Evolutionary conservation across 2,329 filamentous ascomycete genomes (phyloP).

Genomic region (Phaeoacremonium minimum): DNA sequence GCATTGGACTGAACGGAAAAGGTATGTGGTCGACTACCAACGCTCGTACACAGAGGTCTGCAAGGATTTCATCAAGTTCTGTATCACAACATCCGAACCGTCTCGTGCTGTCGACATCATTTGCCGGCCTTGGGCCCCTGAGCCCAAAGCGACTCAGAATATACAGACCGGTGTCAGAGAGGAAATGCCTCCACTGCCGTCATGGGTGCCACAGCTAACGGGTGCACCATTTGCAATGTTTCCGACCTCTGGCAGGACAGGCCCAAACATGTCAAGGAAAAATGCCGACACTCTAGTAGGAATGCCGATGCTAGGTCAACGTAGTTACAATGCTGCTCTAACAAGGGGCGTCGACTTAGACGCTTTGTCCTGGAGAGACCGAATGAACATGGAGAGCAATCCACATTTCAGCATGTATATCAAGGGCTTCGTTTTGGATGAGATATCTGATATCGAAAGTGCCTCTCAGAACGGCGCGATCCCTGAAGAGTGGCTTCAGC

Average conservation of each 20-base stretch:
- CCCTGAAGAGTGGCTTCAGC: constrained; percentile 14
- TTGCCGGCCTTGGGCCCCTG: constrained; percentile 30
- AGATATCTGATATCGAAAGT: constrained; percentile 9
- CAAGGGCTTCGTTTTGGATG: constrained; percentile 22
- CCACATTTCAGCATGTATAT: constrained; percentile 24
- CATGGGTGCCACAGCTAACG: constrained; percentile 20
- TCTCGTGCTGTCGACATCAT: constrained; percentile 27
- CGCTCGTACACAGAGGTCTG: constrained; percentile 22
- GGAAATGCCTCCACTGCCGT: constrained; percentile 14
- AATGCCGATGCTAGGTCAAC: constrained; percentile 12
- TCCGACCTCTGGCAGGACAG: constrained; percentile 13
- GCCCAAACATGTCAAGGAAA: constrained; percentile 19
- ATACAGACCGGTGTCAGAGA: neutral
- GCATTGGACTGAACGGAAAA: constrained; percentile 15
- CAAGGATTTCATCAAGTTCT: constrained; percentile 26
- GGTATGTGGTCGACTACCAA: constrained; percentile 26
- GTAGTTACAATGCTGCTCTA: constrained; percentile 24
- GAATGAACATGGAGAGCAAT: constrained; percentile 11
- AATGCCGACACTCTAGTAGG: constrained; percentile 31
- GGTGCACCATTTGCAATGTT: constrained; percentile 18
- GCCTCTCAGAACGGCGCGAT: constrained; percentile 15
- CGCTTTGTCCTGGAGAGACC: constrained; percentile 15
- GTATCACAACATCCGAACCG: constrained; percentile 15
- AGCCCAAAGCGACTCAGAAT: constrained; percentile 3
- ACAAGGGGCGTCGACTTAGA: constrained; percentile 2